Evolutionary conservation across 2,329 filamentous ascomycete species (phyloP).

Genomic region (Penicillium nordicum): DNA sequence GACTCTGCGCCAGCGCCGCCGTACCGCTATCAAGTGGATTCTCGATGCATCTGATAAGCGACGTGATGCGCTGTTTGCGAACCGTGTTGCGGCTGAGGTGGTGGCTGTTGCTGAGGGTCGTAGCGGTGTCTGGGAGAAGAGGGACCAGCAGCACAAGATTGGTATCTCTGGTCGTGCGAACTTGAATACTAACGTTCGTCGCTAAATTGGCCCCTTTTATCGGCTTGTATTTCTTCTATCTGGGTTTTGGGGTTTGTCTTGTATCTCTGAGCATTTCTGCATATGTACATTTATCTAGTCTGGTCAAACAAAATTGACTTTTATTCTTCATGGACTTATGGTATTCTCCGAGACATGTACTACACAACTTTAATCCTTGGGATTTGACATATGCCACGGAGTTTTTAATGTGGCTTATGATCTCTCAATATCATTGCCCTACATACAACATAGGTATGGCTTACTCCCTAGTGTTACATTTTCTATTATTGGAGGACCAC

Average conservation of each 20-base stretch:
- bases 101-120: conserved; percentile 82
- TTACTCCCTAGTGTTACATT: neutral
- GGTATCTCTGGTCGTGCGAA: conserved; percentile 78
- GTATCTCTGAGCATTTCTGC: conserved; percentile 16
- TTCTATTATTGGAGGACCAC: neutral
- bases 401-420: neutral
- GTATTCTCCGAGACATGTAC: neutral
- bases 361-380: neutral
- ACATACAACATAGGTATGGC: neutral
- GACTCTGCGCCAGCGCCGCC: conserved; percentile 67
- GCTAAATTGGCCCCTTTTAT: conserved; percentile 14
- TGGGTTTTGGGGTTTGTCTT: conserved; percentile 11
- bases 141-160: conserved; percentile 73
- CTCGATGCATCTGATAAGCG: conserved; percentile 77
- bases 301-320: conserved; percentile 13
- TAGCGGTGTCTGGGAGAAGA: conserved; percentile 79
- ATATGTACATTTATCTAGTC: conserved; percentile 21
- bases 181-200: conserved; percentile 38
- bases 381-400: neutral
- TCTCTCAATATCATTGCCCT: neutral
- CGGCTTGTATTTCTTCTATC: conserved; percentile 5
- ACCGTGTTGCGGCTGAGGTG: conserved; percentile 79
- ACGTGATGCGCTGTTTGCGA: conserved; percentile 68
- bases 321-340: neutral
- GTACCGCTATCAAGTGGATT: conserved; percentile 84